Evolutionary conservation across 805 yeast species (phyloP).

Genomic region (Lipomyces yamanashiensis): DNA sequence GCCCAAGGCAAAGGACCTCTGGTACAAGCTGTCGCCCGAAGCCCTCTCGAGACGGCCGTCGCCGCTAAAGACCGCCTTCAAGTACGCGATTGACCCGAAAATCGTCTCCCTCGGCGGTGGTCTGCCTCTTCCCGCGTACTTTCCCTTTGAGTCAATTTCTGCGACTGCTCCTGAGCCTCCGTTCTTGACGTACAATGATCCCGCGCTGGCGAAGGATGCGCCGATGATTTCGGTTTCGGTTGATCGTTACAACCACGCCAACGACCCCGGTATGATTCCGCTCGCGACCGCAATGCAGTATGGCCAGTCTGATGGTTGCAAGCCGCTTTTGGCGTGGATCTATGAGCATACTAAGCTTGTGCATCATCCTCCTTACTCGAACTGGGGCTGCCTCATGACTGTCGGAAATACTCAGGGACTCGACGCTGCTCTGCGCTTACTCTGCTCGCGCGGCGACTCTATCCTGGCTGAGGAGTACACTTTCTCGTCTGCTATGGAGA

Average conservation of each 20-base stretch:
- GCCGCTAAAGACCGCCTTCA: slow-evolving; percentile 82
- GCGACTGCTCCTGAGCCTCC: slow-evolving; percentile 79
- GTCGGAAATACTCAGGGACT: slow-evolving; percentile 91
- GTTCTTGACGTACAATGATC: slow-evolving; percentile 68
- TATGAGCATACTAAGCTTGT: slow-evolving; percentile 62
- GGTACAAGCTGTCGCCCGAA: slow-evolving; percentile 77
- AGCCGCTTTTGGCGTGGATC: slow-evolving; percentile 68
- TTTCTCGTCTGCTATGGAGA: slow-evolving; percentile 73
- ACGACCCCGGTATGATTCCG: slow-evolving; percentile 64
- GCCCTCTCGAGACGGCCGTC: slow-evolving; percentile 77
- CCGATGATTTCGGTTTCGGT: slow-evolving; percentile 45
- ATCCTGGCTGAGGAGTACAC: slow-evolving; percentile 77
- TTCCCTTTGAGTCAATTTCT: slow-evolving; percentile 82
- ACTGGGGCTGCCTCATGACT: slow-evolving; percentile 74
- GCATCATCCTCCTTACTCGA: slow-evolving; percentile 58
- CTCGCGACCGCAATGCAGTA: slow-evolving; percentile 88
- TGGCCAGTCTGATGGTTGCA: slow-evolving; percentile 82
- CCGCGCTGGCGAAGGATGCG: slow-evolving; percentile 36
- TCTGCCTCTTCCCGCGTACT: slow-evolving; percentile 84
- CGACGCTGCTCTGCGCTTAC: slow-evolving; percentile 80
- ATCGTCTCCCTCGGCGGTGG: slow-evolving; percentile 95
- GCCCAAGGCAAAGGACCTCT: slow-evolving; percentile 67
- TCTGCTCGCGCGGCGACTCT: slow-evolving; percentile 68
- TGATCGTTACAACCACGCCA: slow-evolving; percentile 50
- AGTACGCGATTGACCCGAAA: slow-evolving; percentile 71